A percentile compares a stretch with the other conserved stretches of the same genome.
Conservation (phyloP, 306 rosid species). For the Fragaria nilgerrensis region DNA sequence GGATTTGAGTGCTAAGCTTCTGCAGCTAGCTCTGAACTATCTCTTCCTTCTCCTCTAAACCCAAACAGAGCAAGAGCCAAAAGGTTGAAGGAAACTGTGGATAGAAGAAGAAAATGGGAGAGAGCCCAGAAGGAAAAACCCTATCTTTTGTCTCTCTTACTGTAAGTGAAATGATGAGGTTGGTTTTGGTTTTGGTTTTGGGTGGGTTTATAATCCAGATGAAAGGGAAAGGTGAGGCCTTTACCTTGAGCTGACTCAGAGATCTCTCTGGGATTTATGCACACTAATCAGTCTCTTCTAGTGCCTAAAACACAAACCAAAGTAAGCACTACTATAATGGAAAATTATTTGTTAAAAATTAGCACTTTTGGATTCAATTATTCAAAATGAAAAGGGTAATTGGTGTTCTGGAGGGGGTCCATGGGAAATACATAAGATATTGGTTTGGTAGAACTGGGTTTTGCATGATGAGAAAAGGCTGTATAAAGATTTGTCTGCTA, state of each 20-base stretch:
- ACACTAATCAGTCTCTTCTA: slow-evolving; percentile 7
- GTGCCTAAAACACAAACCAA: slow-evolving; percentile 33
- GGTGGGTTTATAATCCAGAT: slow-evolving; percentile 15
- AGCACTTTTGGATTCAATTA: slow-evolving; percentile 10
- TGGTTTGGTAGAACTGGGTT: slow-evolving; percentile 41
- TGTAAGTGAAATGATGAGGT: slow-evolving; percentile 4
- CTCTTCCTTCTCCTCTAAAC: neutral
- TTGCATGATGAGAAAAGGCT: slow-evolving; percentile 32
- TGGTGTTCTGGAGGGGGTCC: slow-evolving; percentile 23
- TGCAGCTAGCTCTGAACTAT: neutral
- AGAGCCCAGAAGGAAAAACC: slow-evolving; percentile 4
- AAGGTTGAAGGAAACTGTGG: neutral
- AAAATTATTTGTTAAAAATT: neutral
- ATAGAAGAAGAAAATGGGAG: neutral
- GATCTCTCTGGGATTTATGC: slow-evolving; percentile 27
- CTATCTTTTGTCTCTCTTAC: neutral
- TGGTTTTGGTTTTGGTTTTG: neutral
- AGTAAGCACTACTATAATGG: slow-evolving; percentile 24
- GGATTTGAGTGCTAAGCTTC: neutral
- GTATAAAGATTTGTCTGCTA: slow-evolving; percentile 55
- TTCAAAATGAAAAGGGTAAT: slow-evolving; percentile 12
- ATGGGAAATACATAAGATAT: slow-evolving; percentile 42
- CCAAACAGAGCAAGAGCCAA: neutral
- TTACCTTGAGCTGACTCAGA: slow-evolving; percentile 10
- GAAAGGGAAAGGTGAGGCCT: slow-evolving; percentile 1